phyloP scores from a whole-genome alignment of 805 yeast genomes.

The Metschnikowia gelsemii region DNA sequence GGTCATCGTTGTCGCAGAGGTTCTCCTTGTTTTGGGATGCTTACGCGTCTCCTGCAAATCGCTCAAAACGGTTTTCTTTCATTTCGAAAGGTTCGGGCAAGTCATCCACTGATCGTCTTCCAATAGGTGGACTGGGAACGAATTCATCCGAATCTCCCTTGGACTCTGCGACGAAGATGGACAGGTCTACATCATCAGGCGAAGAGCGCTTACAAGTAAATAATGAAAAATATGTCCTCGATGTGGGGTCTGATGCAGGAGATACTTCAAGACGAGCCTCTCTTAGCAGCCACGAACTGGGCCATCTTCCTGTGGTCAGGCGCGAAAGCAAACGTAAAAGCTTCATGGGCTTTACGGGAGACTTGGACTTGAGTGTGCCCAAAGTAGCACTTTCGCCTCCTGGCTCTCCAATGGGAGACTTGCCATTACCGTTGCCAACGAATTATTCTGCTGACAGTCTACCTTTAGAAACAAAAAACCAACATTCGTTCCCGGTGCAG shows the following conservation, averaged over 20 bases:
- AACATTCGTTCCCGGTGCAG: not conserved
- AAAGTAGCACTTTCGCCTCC: not conserved
- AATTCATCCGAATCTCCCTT: slow-evolving; percentile 4
- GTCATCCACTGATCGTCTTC: slow-evolving; percentile 9
- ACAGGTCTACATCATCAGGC: not conserved
- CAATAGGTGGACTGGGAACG: not conserved
- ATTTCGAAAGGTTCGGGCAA: slow-evolving; percentile 8
- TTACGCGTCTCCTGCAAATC: slow-evolving; percentile 21
- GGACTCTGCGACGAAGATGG: not conserved
- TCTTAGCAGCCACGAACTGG: slow-evolving; percentile 1
- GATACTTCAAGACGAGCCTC: slow-evolving; percentile 1
- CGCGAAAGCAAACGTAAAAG: slow-evolving; percentile 7
- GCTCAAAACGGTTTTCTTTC: slow-evolving; percentile 22
- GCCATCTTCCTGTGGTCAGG: not conserved
- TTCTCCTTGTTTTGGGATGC: slow-evolving; percentile 22
- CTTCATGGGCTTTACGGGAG: slow-evolving; percentile 6
- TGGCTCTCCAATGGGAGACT: not conserved
- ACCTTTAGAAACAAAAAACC: not conserved
- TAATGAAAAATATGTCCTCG: not conserved
- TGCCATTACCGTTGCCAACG: not conserved
- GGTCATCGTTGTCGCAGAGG: slow-evolving; percentile 21
- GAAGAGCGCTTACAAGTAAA: not conserved
- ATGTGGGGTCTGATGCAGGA: not conserved
- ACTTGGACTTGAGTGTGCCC: not conserved
- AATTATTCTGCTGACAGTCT: slow-evolving; percentile 1